phyloP scores from a whole-genome alignment of 805 yeast species.

The Candida quercuum region DNA sequence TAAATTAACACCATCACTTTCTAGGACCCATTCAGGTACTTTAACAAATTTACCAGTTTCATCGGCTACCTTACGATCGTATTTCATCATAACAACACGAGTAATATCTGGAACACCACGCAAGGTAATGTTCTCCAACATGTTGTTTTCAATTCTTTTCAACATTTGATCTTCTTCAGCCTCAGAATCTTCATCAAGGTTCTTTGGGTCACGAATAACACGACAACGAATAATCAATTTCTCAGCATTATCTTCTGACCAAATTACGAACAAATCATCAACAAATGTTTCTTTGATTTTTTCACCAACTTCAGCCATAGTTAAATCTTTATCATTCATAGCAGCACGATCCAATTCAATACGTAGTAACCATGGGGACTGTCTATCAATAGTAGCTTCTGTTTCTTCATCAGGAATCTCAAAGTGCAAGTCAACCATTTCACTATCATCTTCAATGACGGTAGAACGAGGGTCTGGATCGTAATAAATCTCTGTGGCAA shows the following conservation, averaged over 20 bases:
- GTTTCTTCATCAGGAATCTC: constrained; percentile 97
- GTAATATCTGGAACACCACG: constrained; percentile 95
- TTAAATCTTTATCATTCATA: constrained; percentile 95
- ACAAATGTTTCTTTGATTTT: constrained; percentile 89
- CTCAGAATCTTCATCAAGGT: constrained; percentile 88
- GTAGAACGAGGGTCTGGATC: constrained; percentile 98
- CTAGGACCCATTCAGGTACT: constrained; percentile 95
- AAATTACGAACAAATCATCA: constrained; percentile 92
- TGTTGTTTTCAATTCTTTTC: constrained; percentile 90
- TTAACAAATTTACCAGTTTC: constrained; percentile 82
- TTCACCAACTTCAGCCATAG: constrained; percentile 98
- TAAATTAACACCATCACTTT: constrained; percentile 96
- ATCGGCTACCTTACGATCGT: constrained; percentile 66
- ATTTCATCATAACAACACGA: constrained; percentile 78
- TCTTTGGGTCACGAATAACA: constrained; percentile 93
- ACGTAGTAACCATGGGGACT: constrained; percentile 97
- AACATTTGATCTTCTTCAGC: constrained; percentile 96
- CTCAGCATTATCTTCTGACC: constrained; percentile 99
- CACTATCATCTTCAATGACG: constrained; percentile 94
- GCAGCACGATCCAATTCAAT: constrained; percentile 96
- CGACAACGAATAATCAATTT: constrained; percentile 96
- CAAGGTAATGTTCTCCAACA: constrained; percentile 90
- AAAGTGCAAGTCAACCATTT: constrained; percentile 94
- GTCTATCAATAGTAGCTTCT: constrained; percentile 88
- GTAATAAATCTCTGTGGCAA: constrained; percentile 95